A percentile compares a stretch with the other conserved stretches of the same genome.
Conservation (phyloP, 73 alveolate genomes). For the Symbiodinium pilosum region DNA sequence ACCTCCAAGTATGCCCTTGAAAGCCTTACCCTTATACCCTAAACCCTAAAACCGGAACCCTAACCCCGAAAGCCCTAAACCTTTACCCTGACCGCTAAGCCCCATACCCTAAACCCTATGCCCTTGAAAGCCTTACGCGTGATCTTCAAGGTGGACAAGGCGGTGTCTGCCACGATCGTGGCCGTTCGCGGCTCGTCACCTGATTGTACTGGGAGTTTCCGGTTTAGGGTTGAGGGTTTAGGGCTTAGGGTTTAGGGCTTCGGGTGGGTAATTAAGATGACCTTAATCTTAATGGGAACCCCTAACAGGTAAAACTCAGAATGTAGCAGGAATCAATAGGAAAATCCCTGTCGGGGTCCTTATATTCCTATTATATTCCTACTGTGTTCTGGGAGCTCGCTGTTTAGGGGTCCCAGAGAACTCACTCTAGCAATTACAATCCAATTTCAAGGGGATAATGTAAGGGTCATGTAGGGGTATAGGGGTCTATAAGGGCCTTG, state of each 20-base stretch:
- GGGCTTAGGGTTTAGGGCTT: not conserved
- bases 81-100: no score
- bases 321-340: no score
- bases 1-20: not conserved
- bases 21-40: not conserved
- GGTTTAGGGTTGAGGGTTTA: slow-evolving; percentile 1
- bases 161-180: slow-evolving; percentile 86
- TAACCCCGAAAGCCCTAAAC: not conserved
- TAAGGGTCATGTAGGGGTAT: no score
- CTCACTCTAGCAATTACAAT: no score
- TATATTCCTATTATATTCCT: no score
- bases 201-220: not conserved
- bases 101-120: not conserved
- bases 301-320: no score
- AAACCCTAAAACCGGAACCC: not conserved
- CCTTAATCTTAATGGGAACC: no score
- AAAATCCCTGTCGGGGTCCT: no score
- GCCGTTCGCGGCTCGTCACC: slow-evolving; percentile 94
- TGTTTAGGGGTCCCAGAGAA: no score
- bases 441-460: no score
- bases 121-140: slow-evolving; percentile 43
- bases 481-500: no score
- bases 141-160: slow-evolving; percentile 67
- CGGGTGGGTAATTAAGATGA: not conserved
- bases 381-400: no score